Percentiles rank a stretch among this genome's conserved stretches.
Conservation (phyloP, 768 basidiomycete genomes). For the Aureoboletus auriporus region DNA sequence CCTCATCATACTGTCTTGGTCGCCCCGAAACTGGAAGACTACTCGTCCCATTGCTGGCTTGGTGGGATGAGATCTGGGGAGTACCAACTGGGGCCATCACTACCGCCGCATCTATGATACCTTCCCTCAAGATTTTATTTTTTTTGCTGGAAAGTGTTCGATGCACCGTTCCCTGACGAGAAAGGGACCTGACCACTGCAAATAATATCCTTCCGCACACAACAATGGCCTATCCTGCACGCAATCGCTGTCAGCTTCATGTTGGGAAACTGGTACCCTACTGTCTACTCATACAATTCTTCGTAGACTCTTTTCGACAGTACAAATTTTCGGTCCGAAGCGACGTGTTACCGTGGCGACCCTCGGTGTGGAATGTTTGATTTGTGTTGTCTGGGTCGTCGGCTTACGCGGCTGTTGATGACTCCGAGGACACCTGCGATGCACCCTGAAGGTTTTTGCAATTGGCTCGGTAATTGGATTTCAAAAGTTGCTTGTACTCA, state of each 20-base stretch:
- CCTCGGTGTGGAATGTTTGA: slow-evolving; percentile 4
- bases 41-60: slow-evolving; percentile 38
- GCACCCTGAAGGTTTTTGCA: too few species aligned
- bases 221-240: slow-evolving; percentile 56
- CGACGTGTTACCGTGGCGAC: background rate
- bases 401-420: slow-evolving; percentile 5
- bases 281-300: slow-evolving; percentile 9
- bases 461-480: too few species aligned
- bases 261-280: slow-evolving; percentile 45
- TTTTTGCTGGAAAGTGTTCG: slow-evolving; percentile 56
- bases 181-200: slow-evolving; percentile 40
- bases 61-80: slow-evolving; percentile 41
- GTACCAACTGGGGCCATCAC: slow-evolving; percentile 45
- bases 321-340: slow-evolving; percentile 7
- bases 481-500: too few species aligned
- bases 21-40: slow-evolving; percentile 39
- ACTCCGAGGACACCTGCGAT: background rate
- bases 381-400: background rate
- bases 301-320: background rate
- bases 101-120: slow-evolving; percentile 42
- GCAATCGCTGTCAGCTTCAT: slow-evolving; percentile 51
- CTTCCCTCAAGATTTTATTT: slow-evolving; percentile 49
- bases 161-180: slow-evolving; percentile 50
- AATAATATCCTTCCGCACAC: slow-evolving; percentile 61
- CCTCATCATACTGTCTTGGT: slow-evolving; percentile 45